A percentile compares a stretch with the other conserved stretches of the same genome.
Conservation (phyloP, 495 filamentous ascomycete species). For the Aspergillus sclerotioniger region DNA sequence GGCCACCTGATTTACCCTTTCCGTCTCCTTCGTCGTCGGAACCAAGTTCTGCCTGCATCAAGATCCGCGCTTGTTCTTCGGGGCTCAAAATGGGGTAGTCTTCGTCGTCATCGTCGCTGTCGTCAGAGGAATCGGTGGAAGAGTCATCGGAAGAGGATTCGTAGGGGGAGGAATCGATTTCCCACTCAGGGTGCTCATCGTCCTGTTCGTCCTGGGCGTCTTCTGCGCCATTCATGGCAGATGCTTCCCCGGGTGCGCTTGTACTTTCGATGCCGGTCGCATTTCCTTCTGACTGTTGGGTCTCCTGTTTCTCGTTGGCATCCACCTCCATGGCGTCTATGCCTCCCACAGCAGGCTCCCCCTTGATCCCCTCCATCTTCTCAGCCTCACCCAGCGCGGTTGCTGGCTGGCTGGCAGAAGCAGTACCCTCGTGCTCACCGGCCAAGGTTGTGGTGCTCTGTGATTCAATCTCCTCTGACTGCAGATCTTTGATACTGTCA, state of each 20-base stretch:
- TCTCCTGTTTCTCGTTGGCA: conserved; percentile 14
- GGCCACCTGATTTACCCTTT: conserved; percentile 44
- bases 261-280: not conserved
- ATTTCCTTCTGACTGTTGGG: conserved; percentile 5
- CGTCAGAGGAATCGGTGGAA: conserved; percentile 55
- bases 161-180: conserved; percentile 63
- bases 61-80: conserved; percentile 73
- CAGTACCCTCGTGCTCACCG: not conserved
- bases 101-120: conserved; percentile 65
- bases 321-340: conserved; percentile 40
- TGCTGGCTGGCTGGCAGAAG: conserved; percentile 4
- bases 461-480: conserved; percentile 18
- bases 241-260: not conserved
- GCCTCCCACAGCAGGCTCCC: conserved; percentile 8
- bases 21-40: conserved; percentile 68
- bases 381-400: conserved; percentile 4
- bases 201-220: conserved; percentile 29
- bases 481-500: conserved; percentile 18
- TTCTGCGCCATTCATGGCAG: conserved; percentile 7
- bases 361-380: not conserved
- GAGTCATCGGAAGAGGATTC: conserved; percentile 55
- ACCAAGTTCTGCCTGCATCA: conserved; percentile 72
- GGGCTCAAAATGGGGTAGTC: conserved; percentile 69
- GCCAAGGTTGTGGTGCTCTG: conserved; percentile 11
- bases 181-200: conserved; percentile 69